Evolutionary conservation across 2,329 filamentous ascomycete species (phyloP).

Genomic region (Xylariaceae sp.): DNA sequence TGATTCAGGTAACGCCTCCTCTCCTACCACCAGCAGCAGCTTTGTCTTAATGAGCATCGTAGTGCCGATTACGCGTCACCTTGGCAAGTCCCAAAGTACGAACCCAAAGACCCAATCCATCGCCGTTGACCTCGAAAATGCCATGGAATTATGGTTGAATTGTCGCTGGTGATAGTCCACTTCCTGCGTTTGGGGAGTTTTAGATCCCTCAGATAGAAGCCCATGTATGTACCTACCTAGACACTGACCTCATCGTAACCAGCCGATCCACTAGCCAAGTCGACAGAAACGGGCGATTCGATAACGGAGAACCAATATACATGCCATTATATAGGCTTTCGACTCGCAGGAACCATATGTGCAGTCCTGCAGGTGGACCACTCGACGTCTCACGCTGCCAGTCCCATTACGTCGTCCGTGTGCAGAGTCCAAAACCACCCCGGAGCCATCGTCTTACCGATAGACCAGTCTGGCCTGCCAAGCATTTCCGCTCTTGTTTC

Average conservation of each 20-base stretch:
- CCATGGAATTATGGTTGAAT: slow-evolving; percentile 10
- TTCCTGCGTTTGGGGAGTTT: slow-evolving; percentile 22
- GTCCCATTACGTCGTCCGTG: background rate
- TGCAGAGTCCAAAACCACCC: background rate
- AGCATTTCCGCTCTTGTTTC: background rate
- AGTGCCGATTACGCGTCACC: slow-evolving; percentile 10
- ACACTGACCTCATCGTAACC: slow-evolving; percentile 21
- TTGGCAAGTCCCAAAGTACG: background rate
- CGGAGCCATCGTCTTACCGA: background rate
- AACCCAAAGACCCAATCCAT: slow-evolving; percentile 7
- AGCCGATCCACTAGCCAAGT: slow-evolving; percentile 21
- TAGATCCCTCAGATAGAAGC: slow-evolving; percentile 21
- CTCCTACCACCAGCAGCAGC: slow-evolving; percentile 16
- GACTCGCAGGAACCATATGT: background rate
- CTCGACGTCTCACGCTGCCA: background rate
- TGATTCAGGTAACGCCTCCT: slow-evolving; percentile 20
- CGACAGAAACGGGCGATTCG: background rate
- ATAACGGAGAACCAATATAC: background rate
- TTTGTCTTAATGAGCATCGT: slow-evolving; percentile 16
- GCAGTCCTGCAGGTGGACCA: background rate
- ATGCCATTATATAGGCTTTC: background rate
- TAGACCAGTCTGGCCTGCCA: background rate
- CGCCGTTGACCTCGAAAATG: background rate
- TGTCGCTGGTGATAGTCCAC: slow-evolving; percentile 13
- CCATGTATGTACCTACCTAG: slow-evolving; percentile 4